Evolutionary conservation across 768 basidiomycete genomes (phyloP), one percentile per base, ranked within the genome.

Genomic region (Rubroboletus pulcherrimus): DNA sequence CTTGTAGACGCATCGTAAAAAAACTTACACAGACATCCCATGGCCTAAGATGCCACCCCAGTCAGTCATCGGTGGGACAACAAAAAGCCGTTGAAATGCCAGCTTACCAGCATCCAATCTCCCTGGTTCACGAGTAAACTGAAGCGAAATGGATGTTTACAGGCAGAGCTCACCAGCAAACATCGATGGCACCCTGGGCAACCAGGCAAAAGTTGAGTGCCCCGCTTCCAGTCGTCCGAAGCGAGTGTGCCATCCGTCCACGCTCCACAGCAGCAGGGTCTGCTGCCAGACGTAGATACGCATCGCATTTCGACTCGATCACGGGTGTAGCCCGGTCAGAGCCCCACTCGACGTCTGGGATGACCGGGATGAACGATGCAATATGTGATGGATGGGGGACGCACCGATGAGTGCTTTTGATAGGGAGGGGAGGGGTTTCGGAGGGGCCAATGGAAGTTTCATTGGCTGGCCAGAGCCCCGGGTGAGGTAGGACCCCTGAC

Each of bases 131-230:
- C 19, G 21, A 7, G n/a, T 60, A 7, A 64, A 47, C 31, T 26
- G 8, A 57, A 51, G n/a, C 4, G 5, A 24, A 29, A 39, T 33
- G 12, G 12, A 24, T 12, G 9, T 9, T 11, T 6, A 12, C n/a
- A 31, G 17, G 43, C 42, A 19, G 26, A 53, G 55, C 81, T 58
- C 58, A 89, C 93, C 92, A 94, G 63, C 91, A 95, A 52, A 93
- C 68, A 64, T 96, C 93, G 47, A 94, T 73, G 10, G 86, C 84
- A 31, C 95, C 96, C 67, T 92, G 87, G 1, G 96, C 95, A n/a
- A 94, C 90, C 69, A 89, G 74, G 3, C 83, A 81, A 64, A 82
- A 91, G 71, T 93, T 93, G 53, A 93, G 72, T 2, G 91, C 91
- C 0, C 89, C 89, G 61, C 89, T 91, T 15, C 94, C 93, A 54